phyloP scores from a whole-genome alignment of 2,329 filamentous ascomycete genomes.

The Sphaerulina populicola region DNA sequence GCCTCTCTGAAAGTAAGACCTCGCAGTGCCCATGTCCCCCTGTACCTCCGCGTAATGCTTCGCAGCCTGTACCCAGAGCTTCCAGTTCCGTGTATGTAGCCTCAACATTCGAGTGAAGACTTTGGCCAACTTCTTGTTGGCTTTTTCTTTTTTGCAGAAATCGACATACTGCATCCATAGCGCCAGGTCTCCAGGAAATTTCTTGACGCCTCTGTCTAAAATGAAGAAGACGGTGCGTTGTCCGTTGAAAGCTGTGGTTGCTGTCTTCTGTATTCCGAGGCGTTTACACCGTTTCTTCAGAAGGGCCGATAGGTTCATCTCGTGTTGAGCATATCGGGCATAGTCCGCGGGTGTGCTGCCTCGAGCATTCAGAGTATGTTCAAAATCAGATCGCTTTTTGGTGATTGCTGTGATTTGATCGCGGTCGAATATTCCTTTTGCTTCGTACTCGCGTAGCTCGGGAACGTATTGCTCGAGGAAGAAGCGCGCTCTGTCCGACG shows the following conservation, averaged over 20 bases:
- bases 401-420: conserved; percentile 86
- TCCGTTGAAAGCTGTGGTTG: conserved; percentile 57
- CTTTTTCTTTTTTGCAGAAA: conserved; percentile 61
- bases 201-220: conserved; percentile 74
- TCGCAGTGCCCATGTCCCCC: conserved; percentile 77
- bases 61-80: conserved; percentile 78
- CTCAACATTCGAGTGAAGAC: conserved; percentile 63
- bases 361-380: conserved; percentile 79
- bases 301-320: conserved; percentile 61
- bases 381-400: conserved; percentile 83
- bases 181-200: conserved; percentile 70
- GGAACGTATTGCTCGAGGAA: conserved; percentile 88
- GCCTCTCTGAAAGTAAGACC: conserved; percentile 80
- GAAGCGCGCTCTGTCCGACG: conserved; percentile 89
- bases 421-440: conserved; percentile 82
- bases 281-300: conserved; percentile 75
- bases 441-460: conserved; percentile 83
- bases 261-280: conserved; percentile 64
- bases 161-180: conserved; percentile 88
- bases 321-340: conserved; percentile 69
- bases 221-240: conserved; percentile 81
- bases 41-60: conserved; percentile 67
- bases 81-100: conserved; percentile 73
- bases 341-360: conserved; percentile 71
- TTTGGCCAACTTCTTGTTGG: conserved; percentile 52